Conservation (phyloP, 2,329 filamentous ascomycete genomes). For the Diaporthe ilicicola region DNA sequence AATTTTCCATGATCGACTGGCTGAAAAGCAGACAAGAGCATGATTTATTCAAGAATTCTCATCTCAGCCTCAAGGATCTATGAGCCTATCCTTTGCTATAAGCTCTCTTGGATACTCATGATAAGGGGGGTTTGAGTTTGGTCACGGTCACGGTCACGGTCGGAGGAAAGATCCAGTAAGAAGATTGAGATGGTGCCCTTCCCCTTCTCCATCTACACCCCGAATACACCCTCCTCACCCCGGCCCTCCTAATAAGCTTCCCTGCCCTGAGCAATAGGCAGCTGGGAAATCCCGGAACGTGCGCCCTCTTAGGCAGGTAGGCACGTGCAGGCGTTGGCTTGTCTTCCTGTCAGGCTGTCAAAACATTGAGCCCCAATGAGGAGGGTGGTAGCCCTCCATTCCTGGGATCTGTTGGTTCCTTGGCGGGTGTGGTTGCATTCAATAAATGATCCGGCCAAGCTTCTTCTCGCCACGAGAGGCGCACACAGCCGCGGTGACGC, state of each 20-base stretch:
- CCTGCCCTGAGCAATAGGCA: neutral
- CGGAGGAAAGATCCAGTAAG: neutral
- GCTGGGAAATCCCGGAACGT: neutral
- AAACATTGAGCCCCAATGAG: neutral
- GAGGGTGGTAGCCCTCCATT: too few relatives aligned
- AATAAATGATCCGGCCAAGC: neutral
- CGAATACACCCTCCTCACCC: neutral
- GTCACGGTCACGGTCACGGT: neutral
- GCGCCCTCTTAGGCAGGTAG: conserved; percentile 15
- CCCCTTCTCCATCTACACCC: neutral
- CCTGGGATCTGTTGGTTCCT: too few relatives aligned
- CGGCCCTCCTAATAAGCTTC: neutral
- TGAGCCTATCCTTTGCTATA: neutral
- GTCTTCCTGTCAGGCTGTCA: too few relatives aligned
- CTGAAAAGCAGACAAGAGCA: neutral
- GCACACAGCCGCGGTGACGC: conserved; percentile 13
- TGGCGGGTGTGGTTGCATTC: conserved; percentile 2
- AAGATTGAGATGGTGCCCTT: neutral
- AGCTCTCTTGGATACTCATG: too few relatives aligned
- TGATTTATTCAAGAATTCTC: too few relatives aligned
- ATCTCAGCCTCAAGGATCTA: neutral
- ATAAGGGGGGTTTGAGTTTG: conserved; percentile 5
- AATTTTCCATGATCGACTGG: neutral
- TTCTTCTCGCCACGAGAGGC: neutral
- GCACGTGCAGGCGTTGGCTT: neutral